A percentile compares a stretch with the other conserved stretches of the same genome.
Conservation (phyloP, 2,329 filamentous ascomycete genomes). For the Graphilbum fragrans region DNA sequence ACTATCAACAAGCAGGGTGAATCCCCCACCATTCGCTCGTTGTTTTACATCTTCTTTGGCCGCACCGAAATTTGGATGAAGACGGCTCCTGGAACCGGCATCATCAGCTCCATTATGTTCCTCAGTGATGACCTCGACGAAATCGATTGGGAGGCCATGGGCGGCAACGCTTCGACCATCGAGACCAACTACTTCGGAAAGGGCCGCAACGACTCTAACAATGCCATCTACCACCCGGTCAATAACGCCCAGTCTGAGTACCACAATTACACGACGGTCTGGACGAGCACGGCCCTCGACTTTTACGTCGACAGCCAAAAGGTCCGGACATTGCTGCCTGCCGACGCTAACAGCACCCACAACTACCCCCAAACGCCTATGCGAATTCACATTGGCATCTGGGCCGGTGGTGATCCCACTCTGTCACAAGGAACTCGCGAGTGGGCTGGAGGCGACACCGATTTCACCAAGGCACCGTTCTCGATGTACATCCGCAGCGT, state of each 20-base stretch:
- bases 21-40: slow-evolving; percentile 65
- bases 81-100: slow-evolving; percentile 60
- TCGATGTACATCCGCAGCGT: slow-evolving; percentile 48
- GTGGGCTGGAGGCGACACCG: slow-evolving; percentile 45
- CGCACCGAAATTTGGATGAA: slow-evolving; percentile 68
- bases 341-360: slow-evolving; percentile 47
- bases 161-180: slow-evolving; percentile 48
- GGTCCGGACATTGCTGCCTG: slow-evolving; percentile 50
- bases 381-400: slow-evolving; percentile 56
- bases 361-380: slow-evolving; percentile 69
- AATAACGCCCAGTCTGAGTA: slow-evolving; percentile 44
- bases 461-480: slow-evolving; percentile 45
- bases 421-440: slow-evolving; percentile 38
- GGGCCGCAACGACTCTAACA: slow-evolving; percentile 36
- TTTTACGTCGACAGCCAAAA: slow-evolving; percentile 59
- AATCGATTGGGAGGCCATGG: slow-evolving; percentile 78
- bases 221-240: slow-evolving; percentile 46
- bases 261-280: slow-evolving; percentile 67
- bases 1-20: slow-evolving; percentile 58
- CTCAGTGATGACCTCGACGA: slow-evolving; percentile 78
- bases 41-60: slow-evolving; percentile 81
- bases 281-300: slow-evolving; percentile 54
- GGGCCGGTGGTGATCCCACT: slow-evolving; percentile 47
- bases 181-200: slow-evolving; percentile 75
- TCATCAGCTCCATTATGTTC: slow-evolving; percentile 74